Percentiles rank a stretch among this genome's conserved stretches.
Conservation (phyloP, 441 rosid species). For the Gossypium lobatum region DNA sequence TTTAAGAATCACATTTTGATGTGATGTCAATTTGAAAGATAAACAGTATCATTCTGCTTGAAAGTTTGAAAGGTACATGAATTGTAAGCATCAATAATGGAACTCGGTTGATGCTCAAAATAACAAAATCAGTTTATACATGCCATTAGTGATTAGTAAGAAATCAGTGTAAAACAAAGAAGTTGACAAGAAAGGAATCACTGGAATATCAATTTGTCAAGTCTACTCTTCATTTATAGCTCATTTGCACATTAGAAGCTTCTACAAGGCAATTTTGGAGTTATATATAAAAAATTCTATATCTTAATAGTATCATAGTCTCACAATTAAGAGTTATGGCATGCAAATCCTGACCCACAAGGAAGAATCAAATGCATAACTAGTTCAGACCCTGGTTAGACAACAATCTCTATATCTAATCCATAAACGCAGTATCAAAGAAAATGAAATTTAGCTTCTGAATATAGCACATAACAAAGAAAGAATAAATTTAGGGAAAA, state of each 20-base stretch:
- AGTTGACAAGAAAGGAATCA: not conserved
- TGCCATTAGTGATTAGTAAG: not conserved
- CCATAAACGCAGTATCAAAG: not conserved
- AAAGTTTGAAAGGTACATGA: not conserved
- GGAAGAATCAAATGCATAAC: not conserved
- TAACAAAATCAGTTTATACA: not conserved
- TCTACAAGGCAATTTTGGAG: not conserved
- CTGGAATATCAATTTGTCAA: not conserved
- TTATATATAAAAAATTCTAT: not conserved
- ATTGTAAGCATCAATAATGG: not conserved
- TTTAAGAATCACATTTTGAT: not conserved
- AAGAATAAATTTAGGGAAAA: not conserved
- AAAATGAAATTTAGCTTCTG: not conserved
- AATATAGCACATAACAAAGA: not conserved
- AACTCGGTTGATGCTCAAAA: not conserved
- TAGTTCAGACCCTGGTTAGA: not conserved
- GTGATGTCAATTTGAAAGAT: not conserved
- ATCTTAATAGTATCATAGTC: constrained; percentile 2
- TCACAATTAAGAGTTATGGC: not conserved
- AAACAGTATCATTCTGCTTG: not conserved
- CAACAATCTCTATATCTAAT: not conserved
- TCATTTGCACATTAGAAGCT: not conserved
- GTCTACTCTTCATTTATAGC: not conserved
- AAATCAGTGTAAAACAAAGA: not conserved
- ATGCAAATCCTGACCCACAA: not conserved